Conservation (phyloP, 352 stramenopile genomes). For the Globisporangium ultimum region DNA sequence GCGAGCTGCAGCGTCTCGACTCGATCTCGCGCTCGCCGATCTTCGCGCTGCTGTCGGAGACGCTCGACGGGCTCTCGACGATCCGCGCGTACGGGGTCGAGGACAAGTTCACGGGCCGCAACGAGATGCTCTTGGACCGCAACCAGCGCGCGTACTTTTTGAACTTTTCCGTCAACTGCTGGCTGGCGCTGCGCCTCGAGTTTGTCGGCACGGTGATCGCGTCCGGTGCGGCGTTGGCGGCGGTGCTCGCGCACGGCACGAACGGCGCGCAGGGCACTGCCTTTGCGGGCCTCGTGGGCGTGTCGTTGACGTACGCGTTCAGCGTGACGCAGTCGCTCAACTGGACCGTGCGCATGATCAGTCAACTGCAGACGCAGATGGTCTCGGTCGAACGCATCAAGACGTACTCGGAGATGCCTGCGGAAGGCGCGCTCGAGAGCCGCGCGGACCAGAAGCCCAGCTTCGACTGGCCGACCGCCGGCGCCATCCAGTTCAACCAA, state of each 20-base stretch:
- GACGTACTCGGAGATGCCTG: slow-evolving; percentile 56
- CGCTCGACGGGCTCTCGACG: slow-evolving; percentile 90
- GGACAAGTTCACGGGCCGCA: slow-evolving; percentile 46
- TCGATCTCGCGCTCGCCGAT: slow-evolving; percentile 92
- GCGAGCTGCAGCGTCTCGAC: slow-evolving; percentile 95
- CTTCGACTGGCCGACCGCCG: slow-evolving; percentile 80
- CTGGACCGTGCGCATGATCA: slow-evolving; percentile 71
- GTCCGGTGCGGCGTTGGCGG: slow-evolving; percentile 40
- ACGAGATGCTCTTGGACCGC: slow-evolving; percentile 49
- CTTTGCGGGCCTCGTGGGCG: slow-evolving; percentile 56
- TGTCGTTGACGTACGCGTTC: slow-evolving; percentile 74
- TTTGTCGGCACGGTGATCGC: slow-evolving; percentile 63
- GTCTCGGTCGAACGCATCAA: slow-evolving; percentile 71
- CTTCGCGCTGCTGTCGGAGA: slow-evolving; percentile 94
- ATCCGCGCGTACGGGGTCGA: slow-evolving; percentile 85
- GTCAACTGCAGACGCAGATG: slow-evolving; percentile 74
- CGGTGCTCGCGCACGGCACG: slow-evolving; percentile 44
- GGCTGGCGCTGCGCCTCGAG: slow-evolving; percentile 70
- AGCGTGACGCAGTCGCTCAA: slow-evolving; percentile 72
- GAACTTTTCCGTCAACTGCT: slow-evolving; percentile 69
- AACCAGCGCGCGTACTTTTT: slow-evolving; percentile 71
- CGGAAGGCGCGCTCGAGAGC: slow-evolving; percentile 40
- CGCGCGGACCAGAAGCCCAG: slow-evolving; percentile 8
- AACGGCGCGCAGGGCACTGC: slow-evolving; percentile 32
- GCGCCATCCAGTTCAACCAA: slow-evolving; percentile 82